Base-by-base conservation (phyloP, 2,329 filamentous ascomycete genomes). In the Pyrenochaeta sp. region DNA sequence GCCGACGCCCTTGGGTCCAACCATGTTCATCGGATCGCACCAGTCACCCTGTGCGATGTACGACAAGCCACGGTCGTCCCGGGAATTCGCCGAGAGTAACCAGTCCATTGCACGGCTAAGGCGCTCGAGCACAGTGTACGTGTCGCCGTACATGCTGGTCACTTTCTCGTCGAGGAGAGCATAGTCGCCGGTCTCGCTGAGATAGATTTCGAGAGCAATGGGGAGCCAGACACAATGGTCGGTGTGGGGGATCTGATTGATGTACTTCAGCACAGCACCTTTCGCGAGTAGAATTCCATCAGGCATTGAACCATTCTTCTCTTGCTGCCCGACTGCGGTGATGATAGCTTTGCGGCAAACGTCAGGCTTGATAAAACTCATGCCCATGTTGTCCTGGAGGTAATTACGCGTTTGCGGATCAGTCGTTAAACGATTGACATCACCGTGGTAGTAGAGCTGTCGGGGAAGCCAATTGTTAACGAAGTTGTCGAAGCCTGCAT, bases 1-100 rank as follows among this genome's bases (percentile, higher is more conserved):
- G 17, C 81, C 81, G 39, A 75, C 74, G 26, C 80, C 80, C 60
- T 81, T 81, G 58, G 78, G 80, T 3, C 80, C 80, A n/a, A 81
- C 81, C 81, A 83, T 83, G 63, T 83, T 83, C 77, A 83, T 81
- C 3, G 80, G 81, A 48, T 83, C 81, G 52, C 81, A 83, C 80
- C 80, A 83, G 60, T 83, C 81, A 23, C 81, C 81, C 61, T 82
- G 80, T 0, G 79, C 79, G 51, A 83, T 82, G 66, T 77, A 83
- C 59, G 77, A 81, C 6, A 83, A 71, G 0, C 80, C 80, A 3
- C 79, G 76, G 15, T 74, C 60, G 49, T 83, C 81, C 36, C 80
- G 77, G 2, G 77, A 71, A 3, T 54, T 56, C 1, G 49, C 52
- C 2, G 61, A 65, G 6, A 82, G 70, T 0, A 83, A 68, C 78